A percentile compares a stretch with the other conserved stretches of the same genome.
Evolutionary conservation across 2,329 filamentous ascomycete genomes (phyloP).

Genomic region (Ceratocystis variospora): DNA sequence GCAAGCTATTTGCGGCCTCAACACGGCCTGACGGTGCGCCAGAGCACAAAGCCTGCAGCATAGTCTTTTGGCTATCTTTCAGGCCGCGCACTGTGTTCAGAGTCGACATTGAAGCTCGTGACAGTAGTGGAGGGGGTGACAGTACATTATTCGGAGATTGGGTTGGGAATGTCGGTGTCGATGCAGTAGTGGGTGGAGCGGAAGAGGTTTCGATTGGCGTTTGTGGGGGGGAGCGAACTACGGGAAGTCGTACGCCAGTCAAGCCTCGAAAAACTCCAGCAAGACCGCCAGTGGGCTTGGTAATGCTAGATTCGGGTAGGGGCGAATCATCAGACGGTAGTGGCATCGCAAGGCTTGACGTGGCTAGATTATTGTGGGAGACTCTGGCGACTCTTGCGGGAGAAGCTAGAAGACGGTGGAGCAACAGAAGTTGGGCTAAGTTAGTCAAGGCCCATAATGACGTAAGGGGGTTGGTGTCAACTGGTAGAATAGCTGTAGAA

Average conservation of each 20-base stretch:
- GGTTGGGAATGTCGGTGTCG: conserved; percentile 8
- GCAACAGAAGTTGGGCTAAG: conserved; percentile 28
- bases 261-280: conserved; percentile 51
- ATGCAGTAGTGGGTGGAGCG: conserved; percentile 7
- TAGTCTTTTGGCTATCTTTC: conserved; percentile 39
- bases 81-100: conserved; percentile 29
- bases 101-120: conserved; percentile 23
- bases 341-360: conserved; percentile 37
- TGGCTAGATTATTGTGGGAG: conserved; percentile 16
- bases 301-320: conserved; percentile 40
- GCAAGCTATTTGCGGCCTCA: conserved; percentile 43
- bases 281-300: conserved; percentile 35
- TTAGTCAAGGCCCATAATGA: conserved; percentile 18
- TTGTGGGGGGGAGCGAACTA: conserved; percentile 36
- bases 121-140: conserved; percentile 11
- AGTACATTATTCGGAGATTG: conserved; percentile 5
- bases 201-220: conserved; percentile 29
- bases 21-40: conserved; percentile 41
- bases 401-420: conserved; percentile 30
- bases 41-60: conserved; percentile 41
- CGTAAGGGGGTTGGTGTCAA: conserved; percentile 9
- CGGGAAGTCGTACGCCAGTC: conserved; percentile 35
- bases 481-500: background rate
- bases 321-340: conserved; percentile 43
- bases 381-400: conserved; percentile 27